Evolutionary conservation across 148 eudicot genomes (phyloP).

Genomic region (Camellia sinensis): DNA sequence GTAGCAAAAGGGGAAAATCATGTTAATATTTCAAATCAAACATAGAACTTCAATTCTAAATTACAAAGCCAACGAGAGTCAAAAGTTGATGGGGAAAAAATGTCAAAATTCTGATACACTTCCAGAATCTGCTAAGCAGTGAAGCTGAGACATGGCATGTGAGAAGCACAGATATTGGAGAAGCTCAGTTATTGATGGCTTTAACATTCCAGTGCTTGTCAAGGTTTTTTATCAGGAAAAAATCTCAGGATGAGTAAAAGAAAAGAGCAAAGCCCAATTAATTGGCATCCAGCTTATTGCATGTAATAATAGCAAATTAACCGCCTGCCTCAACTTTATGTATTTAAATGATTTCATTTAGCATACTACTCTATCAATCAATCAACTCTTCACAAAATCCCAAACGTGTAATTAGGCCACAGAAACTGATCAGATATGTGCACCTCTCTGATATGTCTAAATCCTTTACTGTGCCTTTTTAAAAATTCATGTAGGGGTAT

Average conservation of each 20-base stretch:
- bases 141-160: too few species aligned
- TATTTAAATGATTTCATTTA: neutral
- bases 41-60: too few species aligned
- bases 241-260: neutral
- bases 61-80: too few species aligned
- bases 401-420: neutral
- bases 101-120: too few species aligned
- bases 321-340: neutral
- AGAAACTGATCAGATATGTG: slow-evolving; percentile 3
- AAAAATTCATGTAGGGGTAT: neutral
- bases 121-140: too few species aligned
- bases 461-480: neutral
- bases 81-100: too few species aligned
- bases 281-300: neutral
- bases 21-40: too few species aligned
- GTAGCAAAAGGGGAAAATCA: neutral
- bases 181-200: neutral
- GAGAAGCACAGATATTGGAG: too few species aligned
- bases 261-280: neutral
- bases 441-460: neutral
- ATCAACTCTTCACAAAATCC: neutral
- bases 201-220: neutral
- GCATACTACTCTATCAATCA: slow-evolving; percentile 2
- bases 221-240: neutral
- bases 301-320: neutral